These are phyloP conservation scores for Tylopilus sp. DNA, from an alignment of 1,284 basidiomycete species.

Conservation along the genomic window DNA sequence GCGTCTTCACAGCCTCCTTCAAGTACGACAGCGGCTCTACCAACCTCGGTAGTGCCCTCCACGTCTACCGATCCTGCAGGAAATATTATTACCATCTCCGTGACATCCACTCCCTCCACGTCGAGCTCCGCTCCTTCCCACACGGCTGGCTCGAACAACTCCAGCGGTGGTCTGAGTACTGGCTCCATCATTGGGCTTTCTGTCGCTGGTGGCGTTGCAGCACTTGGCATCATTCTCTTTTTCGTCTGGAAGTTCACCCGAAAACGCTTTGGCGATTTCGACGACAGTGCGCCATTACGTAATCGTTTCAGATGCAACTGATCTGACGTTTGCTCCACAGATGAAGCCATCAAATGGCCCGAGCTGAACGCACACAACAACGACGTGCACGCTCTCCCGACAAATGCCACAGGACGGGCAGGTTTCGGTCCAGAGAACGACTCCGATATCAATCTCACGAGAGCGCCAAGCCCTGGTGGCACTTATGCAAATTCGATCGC, in stretches of 20 bases:
- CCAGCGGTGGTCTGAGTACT: slow-evolving; percentile 40
- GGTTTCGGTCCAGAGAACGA: slow-evolving; percentile 57
- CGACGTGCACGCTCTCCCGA: slow-evolving; percentile 59
- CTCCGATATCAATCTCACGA: slow-evolving; percentile 53
- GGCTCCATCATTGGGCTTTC: slow-evolving; percentile 74
- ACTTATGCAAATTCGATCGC: slow-evolving; percentile 42
- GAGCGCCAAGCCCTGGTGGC: slow-evolving; percentile 42
- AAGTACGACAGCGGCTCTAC: background rate
- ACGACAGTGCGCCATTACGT: slow-evolving; percentile 57
- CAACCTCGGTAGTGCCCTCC: slow-evolving; percentile 22
- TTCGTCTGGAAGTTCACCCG: slow-evolving; percentile 78
- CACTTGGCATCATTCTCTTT: slow-evolving; percentile 64
- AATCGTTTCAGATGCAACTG: slow-evolving; percentile 12
- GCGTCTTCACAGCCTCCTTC: background rate
- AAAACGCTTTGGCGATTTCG: slow-evolving; percentile 68
- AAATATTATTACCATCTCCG: slow-evolving; percentile 15
- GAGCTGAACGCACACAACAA: slow-evolving; percentile 65
- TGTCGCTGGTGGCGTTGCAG: slow-evolving; percentile 69
- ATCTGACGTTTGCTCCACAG: slow-evolving; percentile 36
- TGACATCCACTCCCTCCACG: slow-evolving; percentile 10
- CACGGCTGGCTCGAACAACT: slow-evolving; percentile 10
- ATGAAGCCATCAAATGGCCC: slow-evolving; percentile 82
- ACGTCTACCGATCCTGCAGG: slow-evolving; percentile 28
- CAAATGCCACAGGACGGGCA: slow-evolving; percentile 55
- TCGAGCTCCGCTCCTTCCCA: slow-evolving; percentile 16